phyloP scores from a whole-genome alignment of 345 rosid species.

The Xanthoceras sorbifolium region DNA sequence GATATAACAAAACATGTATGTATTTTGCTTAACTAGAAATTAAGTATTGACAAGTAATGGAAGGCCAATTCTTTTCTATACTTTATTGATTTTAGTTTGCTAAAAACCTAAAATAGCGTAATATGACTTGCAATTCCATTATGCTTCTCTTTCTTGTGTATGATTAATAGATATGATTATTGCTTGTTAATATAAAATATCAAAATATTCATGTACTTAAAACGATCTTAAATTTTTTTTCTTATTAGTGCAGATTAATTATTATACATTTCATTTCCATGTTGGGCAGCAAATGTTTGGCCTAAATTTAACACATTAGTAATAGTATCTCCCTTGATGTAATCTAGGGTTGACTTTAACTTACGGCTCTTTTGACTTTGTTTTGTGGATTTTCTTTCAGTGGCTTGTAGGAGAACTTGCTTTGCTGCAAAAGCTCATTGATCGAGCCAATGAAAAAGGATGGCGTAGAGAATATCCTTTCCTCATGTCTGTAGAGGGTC shows the following conservation, averaged over 20 bases:
- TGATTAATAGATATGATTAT: neutral
- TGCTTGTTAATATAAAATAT: neutral
- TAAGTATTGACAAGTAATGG: conserved; percentile 5
- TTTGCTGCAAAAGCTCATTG: conserved; percentile 57
- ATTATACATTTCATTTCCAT: conserved; percentile 10
- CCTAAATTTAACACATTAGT: conserved; percentile 1
- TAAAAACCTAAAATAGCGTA: neutral
- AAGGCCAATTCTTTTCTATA: neutral
- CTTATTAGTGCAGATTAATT: neutral
- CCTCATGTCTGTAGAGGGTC: conserved; percentile 3
- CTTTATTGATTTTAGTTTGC: neutral
- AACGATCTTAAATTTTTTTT: neutral
- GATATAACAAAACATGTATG: conserved; percentile 83
- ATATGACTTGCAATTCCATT: neutral
- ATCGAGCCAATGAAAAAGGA: conserved; percentile 85
- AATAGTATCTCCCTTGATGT: neutral
- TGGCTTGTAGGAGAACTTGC: conserved; percentile 69
- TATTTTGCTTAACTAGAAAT: conserved; percentile 19
- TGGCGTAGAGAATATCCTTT: conserved; percentile 97
- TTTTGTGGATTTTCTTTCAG: conserved; percentile 39
- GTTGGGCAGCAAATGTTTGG: neutral
- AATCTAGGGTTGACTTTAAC: conserved; percentile 16
- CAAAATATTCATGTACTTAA: neutral
- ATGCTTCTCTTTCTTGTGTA: neutral
- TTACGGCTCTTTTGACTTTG: conserved; percentile 21